Conservation (phyloP, 306 rosid genomes). For the Purshia tridentata region DNA sequence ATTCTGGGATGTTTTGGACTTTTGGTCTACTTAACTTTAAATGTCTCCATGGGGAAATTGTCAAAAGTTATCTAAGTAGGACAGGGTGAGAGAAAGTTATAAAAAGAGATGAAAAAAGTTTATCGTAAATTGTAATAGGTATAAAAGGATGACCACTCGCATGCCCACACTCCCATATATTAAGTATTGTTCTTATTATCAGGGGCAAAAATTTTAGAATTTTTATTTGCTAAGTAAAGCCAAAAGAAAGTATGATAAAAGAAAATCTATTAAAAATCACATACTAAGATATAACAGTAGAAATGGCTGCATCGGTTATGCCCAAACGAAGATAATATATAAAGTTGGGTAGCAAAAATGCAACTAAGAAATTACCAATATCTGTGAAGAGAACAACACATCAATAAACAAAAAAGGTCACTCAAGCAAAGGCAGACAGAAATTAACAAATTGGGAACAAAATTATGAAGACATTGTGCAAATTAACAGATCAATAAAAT, state of each 20-base stretch:
- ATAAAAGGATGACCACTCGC: too few relatives aligned
- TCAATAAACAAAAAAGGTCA: conserved; percentile 27
- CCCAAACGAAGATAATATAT: conserved; percentile 80
- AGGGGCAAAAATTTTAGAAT: conserved; percentile 18
- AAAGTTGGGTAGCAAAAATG: conserved; percentile 69
- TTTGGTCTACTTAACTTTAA: too few relatives aligned
- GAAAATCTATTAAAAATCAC: conserved; percentile 32
- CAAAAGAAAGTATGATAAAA: conserved; percentile 18
- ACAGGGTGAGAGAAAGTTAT: too few relatives aligned
- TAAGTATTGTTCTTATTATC: too few relatives aligned
- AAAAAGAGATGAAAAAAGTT: too few relatives aligned
- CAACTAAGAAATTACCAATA: conserved; percentile 76
- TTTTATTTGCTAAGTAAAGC: conserved; percentile 20
- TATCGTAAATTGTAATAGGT: too few relatives aligned
- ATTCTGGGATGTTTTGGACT: too few relatives aligned
- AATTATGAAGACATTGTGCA: not conserved
- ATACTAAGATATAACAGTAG: conserved; percentile 92
- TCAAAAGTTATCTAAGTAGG: too few relatives aligned
- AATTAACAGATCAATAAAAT: not conserved
- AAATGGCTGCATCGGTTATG: conserved; percentile 82
- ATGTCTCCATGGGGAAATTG: too few relatives aligned
- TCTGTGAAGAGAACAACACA: conserved; percentile 53
- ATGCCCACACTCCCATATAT: too few relatives aligned
- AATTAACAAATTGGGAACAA: not conserved
- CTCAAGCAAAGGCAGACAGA: conserved; percentile 15